Evolutionary conservation across 441 rosid species (phyloP), one percentile per base, ranked within the genome.

Genomic region (Croton laevigatus): DNA sequence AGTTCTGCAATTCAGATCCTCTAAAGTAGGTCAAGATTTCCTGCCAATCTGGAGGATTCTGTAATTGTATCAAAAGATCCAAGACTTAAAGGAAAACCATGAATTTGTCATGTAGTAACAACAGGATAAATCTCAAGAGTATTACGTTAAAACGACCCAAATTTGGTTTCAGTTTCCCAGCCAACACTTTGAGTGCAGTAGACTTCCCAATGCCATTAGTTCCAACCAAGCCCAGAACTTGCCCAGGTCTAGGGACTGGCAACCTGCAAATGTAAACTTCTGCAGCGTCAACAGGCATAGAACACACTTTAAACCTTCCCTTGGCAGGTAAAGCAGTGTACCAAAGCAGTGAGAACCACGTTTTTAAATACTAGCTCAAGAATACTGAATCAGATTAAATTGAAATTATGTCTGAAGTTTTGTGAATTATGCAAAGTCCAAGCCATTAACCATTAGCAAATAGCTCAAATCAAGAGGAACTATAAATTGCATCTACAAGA

Each of bases 1-100:
- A 95, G 74, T 92, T 93, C 79, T 95, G 99, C 70, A 95, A 85
- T 74, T 95, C 99, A 73, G 98, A 95, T 57, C 99, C 99, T 63
- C 98, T 88, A 74, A 95, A 95, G 76, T 95, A 87, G 32, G 99
- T 92, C 88, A 92, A 82, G 53, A 95, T 89, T 76, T 95, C 99
- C 81, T 91, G 99, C 99, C 99, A 95, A 80, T 93, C 97, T 42
- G 99, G 99, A 82, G 99, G 99, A 54, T 79, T 89, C 99, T 95
- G 94, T 68, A 79, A 74, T 40, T 40, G 71, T 62, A 59, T 59
- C 63, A 69, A 54, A 22, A 40, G 36, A 51, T 32, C 0, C 59
- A 61, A 55, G 72, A 42, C 14, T 49, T 60, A 57, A 68, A 66
- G 44, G 58, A 62, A 42, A 65, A 2, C 37, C 42, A 65, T 5